Evolutionary conservation across 2,329 filamentous ascomycete genomes (phyloP).

Genomic region (Fusarium falciforme): DNA sequence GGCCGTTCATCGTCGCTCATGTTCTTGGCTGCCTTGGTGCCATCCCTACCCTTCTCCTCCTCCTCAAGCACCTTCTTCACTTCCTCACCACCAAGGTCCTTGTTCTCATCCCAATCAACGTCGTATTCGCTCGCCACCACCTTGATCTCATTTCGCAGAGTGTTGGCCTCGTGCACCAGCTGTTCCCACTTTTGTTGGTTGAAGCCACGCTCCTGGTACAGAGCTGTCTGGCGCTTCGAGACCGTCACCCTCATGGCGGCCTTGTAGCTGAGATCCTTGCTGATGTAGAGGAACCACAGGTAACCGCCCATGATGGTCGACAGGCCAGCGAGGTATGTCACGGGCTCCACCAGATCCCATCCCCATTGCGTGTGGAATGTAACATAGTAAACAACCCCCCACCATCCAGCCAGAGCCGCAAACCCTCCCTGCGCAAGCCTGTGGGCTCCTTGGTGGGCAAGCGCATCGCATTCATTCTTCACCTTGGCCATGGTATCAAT

Average conservation of each 20-base stretch:
- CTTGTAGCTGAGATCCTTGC: conserved; percentile 87
- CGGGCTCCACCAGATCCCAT: conserved; percentile 92
- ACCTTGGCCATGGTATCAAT: conserved; percentile 77
- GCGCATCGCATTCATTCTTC: conserved; percentile 82
- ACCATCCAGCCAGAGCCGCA: conserved; percentile 78
- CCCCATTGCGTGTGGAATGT: conserved; percentile 80
- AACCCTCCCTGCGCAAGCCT: conserved; percentile 85
- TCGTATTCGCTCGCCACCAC: conserved; percentile 87
- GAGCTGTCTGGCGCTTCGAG: conserved; percentile 77
- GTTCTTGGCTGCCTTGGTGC: conserved; percentile 51
- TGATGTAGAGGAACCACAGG: conserved; percentile 94
- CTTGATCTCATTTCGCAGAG: conserved; percentile 81
- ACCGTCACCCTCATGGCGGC: conserved; percentile 90
- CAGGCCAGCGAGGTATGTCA: conserved; percentile 90
- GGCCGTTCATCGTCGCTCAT: conserved; percentile 50
- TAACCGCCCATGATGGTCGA: conserved; percentile 90
- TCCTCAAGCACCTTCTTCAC: conserved; percentile 68
- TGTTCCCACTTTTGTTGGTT: conserved; percentile 82
- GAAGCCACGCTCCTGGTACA: conserved; percentile 82
- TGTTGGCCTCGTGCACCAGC: conserved; percentile 83
- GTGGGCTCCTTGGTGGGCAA: conserved; percentile 83
- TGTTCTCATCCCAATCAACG: conserved; percentile 86
- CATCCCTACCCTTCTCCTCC: conserved; percentile 56
- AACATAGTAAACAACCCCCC: conserved; percentile 81
- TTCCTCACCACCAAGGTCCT: conserved; percentile 77